Evolutionary conservation across 306 rosid genomes (phyloP), one percentile per base, ranked within the genome.

Genomic region (Senna siamea): DNA sequence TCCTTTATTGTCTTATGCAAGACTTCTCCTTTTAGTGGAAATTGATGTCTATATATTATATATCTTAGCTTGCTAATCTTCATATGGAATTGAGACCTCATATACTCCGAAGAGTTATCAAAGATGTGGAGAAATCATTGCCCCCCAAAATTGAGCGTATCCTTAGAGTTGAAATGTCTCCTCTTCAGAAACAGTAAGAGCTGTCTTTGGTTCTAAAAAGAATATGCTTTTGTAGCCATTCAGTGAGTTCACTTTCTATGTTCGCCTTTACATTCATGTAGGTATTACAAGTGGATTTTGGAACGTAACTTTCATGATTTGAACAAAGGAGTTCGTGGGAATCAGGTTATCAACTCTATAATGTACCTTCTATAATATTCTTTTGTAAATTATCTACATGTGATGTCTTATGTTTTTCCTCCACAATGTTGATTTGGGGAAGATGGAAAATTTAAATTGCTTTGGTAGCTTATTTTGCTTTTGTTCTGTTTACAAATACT

Each of bases 251-350:
- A 79, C 69, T 30, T 66, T 80, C 35, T 59, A 43, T 48, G 44
- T 78, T 12, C 26, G 38, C 48, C 76, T 59, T 78, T 81, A 22
- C 51, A 14, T 77, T 65, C 60, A 15, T 80, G 48, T 80, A 95
- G 99, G 92, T 95, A 95, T 84, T 95, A 95, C 78, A 95, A 95
- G 82, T 95, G 99, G 99, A 95, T 95, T 80, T 91, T 95, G 93
- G 99, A 95, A 76, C 99, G 99, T 59, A 95, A 95, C 88, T 95
- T 95, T 70, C 97, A 88, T 73, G 95, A 95, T 71, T 85, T 95
- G 81, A 95, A 95, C 92, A 95, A 92, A 87, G 99, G 99, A 78
- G 99, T 95, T 82, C 99, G 99, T 62, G 99, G 99, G 78, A 95
- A 95, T 89, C 99, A 95, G 99, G 99, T 94, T 44, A 66, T 78